Base-by-base conservation (phyloP, 2,329 filamentous ascomycete genomes). In the Aspergillus pseudoglaucus region DNA sequence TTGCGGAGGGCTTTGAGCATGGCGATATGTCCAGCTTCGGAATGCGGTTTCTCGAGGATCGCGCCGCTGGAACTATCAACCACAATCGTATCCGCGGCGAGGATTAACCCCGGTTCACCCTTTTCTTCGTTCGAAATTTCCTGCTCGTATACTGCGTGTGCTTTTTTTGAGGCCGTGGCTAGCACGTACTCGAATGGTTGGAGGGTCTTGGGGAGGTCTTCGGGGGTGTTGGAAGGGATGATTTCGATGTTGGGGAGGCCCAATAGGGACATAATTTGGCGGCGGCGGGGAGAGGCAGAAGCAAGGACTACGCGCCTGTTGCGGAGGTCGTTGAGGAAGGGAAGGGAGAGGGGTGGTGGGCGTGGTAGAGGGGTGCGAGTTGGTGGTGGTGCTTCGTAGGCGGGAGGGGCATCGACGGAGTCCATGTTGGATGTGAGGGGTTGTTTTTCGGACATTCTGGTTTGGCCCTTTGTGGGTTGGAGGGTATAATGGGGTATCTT, bases 61-160 rank as follows among this genome's bases (percentile, higher is more conserved):
- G 80, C 76, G 0, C 90, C 90, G 37, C 80, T 74, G 9, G 81
- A 78, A 8, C 83, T 85, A 42, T 72, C 64, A 12, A 93, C 87
- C 52, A 98, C 88, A 47, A 98, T 77, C 0, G 93, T 97, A 66
- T 97, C 91, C 32, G 91, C 91, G 0, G 90, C 84, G 50, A 97
- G 84, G 49, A 97, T 88, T 14, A 97, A 76, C 6, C 83, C 85
- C 0, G 90, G 90, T 57, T 96, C 93, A 47, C 77, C 80, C 48
- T 74, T 66, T 30, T 59, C 68, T 47, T 71, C 65, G 50, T 80
- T 79, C 59, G 82, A 65, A 56, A 84, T 75, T 58, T 82, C 79
- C 37, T 72, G 64, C 25, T 67, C 64, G 68, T 86, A 86, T 8
- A 97, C 87, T 41, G 86, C 79, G 39, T 89, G 78, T 44, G 85